Evolutionary conservation across 768 basidiomycete genomes (phyloP), one percentile per base, ranked within the genome.

Genomic region (Holtermanniella nyarrowii): DNA sequence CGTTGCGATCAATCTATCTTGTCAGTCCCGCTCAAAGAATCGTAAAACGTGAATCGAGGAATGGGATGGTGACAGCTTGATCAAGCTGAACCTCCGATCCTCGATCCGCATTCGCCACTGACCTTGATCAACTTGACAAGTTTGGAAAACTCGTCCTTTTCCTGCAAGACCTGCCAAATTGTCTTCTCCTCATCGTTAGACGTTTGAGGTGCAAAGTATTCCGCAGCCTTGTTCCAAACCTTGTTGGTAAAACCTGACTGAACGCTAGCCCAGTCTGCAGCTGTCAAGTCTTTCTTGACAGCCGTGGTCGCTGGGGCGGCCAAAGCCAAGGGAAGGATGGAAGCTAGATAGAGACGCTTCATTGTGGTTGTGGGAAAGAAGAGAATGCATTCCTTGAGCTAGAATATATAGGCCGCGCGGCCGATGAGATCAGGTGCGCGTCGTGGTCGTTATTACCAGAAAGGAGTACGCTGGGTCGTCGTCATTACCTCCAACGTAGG

Each of bases 81-180:
- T 22, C 20, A 14, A 27, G 16, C 47, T 4, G 26, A 21, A n/a
- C 14, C 7, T 31, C 11, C 22, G 16, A 12, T 26, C 11, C 1
- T 11, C 16, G 43, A 37, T 46, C n/a, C 21, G 11, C 23, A 42
- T 3, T 39, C n/a, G 16, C 5, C 2, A 60, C 62, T 52, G 58
- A 70, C 62, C 43, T 65, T 59, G 57, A 68, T 60, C 42, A 68
- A 46, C 53, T 69, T 65, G 42, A 64, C 61, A 14, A 71, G 45
- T 56, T 63, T 66, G 44, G 62, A 61, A 56, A 68, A 71, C 45
- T 52, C 57, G 39, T 69, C 50, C 21, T 61, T 53, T 54, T 69
- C 64, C 48, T 69, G 59, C 14, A 71, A 47, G 44, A 63, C 56
- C 50, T 68, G 61, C 66, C 66, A 71, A 54, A 71, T 68, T n/a